A percentile compares a stretch with the other conserved stretches of the same genome.
Evolutionary conservation across 306 rosid genomes (phyloP).

Genomic region (Quercus mongolica): DNA sequence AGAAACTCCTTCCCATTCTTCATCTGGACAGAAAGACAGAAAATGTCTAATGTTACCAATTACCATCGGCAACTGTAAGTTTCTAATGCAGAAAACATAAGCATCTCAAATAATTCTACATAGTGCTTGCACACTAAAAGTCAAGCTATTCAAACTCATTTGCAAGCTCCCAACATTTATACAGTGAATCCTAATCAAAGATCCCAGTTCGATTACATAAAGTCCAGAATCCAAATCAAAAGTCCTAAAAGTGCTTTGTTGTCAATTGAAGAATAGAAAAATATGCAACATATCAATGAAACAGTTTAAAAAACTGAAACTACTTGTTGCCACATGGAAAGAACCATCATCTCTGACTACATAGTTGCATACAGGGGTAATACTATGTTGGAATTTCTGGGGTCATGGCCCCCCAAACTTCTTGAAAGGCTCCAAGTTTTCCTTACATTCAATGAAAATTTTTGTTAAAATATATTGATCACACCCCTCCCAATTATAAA

Average conservation of each 20-base stretch:
- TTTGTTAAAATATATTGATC: too few species aligned
- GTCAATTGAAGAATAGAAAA: too few species aligned
- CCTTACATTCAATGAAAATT: too few species aligned
- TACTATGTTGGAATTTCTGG: too few species aligned
- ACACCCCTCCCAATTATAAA: too few species aligned
- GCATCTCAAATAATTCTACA: background rate
- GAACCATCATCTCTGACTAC: background rate
- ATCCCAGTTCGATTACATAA: background rate
- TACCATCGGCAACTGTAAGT: slow-evolving; percentile 11
- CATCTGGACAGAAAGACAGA: slow-evolving; percentile 51
- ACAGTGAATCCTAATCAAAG: background rate
- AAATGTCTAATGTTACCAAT: slow-evolving; percentile 25
- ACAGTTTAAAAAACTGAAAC: too few species aligned
- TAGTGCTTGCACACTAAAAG: background rate
- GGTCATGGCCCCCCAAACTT: too few species aligned
- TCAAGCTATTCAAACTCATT: background rate
- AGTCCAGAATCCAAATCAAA: background rate
- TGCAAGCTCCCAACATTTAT: background rate
- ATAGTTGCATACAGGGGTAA: background rate
- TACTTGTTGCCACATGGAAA: background rate
- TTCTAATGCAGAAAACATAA: background rate
- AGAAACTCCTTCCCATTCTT: slow-evolving; percentile 95
- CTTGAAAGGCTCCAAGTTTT: too few species aligned
- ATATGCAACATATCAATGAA: too few species aligned
- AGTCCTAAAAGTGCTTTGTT: background rate